These are phyloP conservation scores for Xylariaceae sp. DNA, from an alignment of 2,329 filamentous ascomycete species.

Conservation along the genomic window DNA sequence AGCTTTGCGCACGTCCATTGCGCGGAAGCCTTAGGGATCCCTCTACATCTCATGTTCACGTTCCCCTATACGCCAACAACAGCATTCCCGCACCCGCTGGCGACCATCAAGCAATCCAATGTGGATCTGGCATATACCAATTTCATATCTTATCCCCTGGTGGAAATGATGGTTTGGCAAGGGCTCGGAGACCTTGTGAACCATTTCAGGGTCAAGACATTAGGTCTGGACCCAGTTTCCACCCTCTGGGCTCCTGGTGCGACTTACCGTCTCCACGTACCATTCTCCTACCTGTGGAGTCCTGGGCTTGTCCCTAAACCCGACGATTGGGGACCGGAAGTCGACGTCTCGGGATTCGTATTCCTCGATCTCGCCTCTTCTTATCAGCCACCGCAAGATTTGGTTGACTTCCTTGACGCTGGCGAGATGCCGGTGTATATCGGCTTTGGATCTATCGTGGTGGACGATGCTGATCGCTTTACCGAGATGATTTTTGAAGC, in stretches of 20 bases:
- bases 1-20: slow-evolving; percentile 79
- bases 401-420: slow-evolving; percentile 58
- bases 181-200: slow-evolving; percentile 81
- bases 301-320: slow-evolving; percentile 69
- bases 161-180: slow-evolving; percentile 91
- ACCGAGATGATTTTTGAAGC: slow-evolving; percentile 74
- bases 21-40: slow-evolving; percentile 76
- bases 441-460: slow-evolving; percentile 75
- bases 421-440: slow-evolving; percentile 70
- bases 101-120: slow-evolving; percentile 73
- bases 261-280: slow-evolving; percentile 72
- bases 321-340: slow-evolving; percentile 67
- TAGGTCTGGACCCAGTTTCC: slow-evolving; percentile 73
- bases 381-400: slow-evolving; percentile 59
- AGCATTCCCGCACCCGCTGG: slow-evolving; percentile 76
- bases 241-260: slow-evolving; percentile 77
- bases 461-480: slow-evolving; percentile 70
- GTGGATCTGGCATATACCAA: slow-evolving; percentile 75
- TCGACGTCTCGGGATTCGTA: slow-evolving; percentile 78
- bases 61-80: slow-evolving; percentile 78
- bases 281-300: slow-evolving; percentile 75
- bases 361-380: slow-evolving; percentile 70
- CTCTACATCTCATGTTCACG: slow-evolving; percentile 86
- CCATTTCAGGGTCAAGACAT: slow-evolving; percentile 68
- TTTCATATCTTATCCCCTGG: slow-evolving; percentile 78